These are phyloP conservation scores for Trichoderma polysporum DNA, from an alignment of 2,329 filamentous ascomycete species.

Conservation along the genomic window DNA sequence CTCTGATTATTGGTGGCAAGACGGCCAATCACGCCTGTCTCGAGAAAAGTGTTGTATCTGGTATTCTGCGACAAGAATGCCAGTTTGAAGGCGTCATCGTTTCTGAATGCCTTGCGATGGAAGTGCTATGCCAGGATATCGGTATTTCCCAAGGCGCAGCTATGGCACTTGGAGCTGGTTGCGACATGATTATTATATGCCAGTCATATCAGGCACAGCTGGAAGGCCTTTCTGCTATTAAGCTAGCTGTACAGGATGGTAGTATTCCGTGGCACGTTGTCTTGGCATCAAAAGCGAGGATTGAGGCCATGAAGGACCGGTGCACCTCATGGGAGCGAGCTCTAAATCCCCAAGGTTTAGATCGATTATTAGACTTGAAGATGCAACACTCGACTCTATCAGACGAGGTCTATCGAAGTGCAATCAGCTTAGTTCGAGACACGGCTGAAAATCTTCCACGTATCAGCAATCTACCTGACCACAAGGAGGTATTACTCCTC, in stretches of 20 bases:
- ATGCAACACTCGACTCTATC: not conserved
- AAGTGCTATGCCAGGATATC: not conserved
- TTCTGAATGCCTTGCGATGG: not conserved
- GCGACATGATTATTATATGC: not conserved
- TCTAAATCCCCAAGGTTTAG: not conserved
- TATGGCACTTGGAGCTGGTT: not conserved
- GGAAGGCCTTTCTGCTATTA: not conserved
- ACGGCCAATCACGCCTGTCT: not conserved
- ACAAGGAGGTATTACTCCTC: not conserved
- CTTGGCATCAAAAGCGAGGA: not conserved
- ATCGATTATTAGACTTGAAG: not conserved
- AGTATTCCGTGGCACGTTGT: not conserved
- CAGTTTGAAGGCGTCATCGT: not conserved
- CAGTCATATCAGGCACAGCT: not conserved
- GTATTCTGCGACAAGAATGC: not conserved
- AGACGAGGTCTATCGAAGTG: not conserved
- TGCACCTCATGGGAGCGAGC: not conserved
- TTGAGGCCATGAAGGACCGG: not conserved
- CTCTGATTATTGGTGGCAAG: not conserved
- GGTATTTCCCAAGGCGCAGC: not conserved
- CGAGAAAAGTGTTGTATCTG: not conserved
- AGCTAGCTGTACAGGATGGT: not conserved
- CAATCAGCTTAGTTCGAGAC: not conserved
- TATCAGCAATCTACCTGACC: not conserved
- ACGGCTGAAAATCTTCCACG: not conserved